Base-by-base conservation (phyloP, 148 eudicot species). In the Nepenthes gracilis region DNA sequence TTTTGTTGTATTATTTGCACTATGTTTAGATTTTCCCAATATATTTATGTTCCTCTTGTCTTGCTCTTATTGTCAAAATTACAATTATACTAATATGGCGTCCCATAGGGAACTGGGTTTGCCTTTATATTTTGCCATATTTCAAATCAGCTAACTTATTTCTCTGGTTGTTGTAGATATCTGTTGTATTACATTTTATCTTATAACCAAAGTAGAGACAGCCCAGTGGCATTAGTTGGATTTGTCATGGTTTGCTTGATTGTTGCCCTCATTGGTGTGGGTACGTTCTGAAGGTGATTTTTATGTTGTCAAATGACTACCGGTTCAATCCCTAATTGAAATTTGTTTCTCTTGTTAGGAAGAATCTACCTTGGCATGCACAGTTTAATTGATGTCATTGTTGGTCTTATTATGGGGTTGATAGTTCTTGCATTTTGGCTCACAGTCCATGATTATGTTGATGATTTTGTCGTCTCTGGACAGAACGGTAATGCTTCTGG, bases 281-380 rank as follows among this genome's bases (percentile, higher is more conserved):
- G 99, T 89, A 83, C 64, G 80, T 67, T 54, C 54, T 23, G 33
- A 55, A 23, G 57, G 40, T 58, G 36, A 59, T 47, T 10, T 58
- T 12, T 2, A 11, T 35, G 9, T 59, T 35, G 43, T 47, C 4
- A 23, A 52, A 60, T 43, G 35, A 34, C 36, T 65, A 47, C 33
- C 23, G 45, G 59, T 72, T 43, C 6, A 13, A 6, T 48, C 52
- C 57, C 52, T 49, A 62, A 40, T 69, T 72, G 65, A 67, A 64
- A 50, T 67, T 49, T 59, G 43, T 36, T 70, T 77, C 64, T 64
- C 55, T 76, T 81, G 58, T 40, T 65, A 94, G 99, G 97, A 75
- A 83, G 99, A 79, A 78, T 94, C 48, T 94, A 94, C 80, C 91
- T 94, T 23, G 99, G 97, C 59, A 94, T 94, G 99, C 99, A 94